Evolutionary conservation across 345 rosid genomes (phyloP).

Genomic region (Schrenkiella parvula): DNA sequence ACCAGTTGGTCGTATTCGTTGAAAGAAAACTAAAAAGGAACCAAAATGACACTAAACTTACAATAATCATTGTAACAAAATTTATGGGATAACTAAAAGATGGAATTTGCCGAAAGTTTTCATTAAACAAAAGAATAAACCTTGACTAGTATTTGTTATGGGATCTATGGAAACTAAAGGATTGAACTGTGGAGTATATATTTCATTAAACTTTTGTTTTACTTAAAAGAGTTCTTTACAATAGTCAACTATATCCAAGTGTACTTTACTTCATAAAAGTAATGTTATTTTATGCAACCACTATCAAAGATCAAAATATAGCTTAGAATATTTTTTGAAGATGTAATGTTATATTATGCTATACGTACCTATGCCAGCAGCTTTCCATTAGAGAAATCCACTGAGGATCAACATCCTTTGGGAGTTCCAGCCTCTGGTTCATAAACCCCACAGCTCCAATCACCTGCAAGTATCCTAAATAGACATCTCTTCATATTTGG

Average conservation of each 20-base stretch:
- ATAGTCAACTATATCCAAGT: neutral
- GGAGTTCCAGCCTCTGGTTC: slow-evolving; percentile 85
- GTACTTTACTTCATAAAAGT: neutral
- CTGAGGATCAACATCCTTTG: slow-evolving; percentile 70
- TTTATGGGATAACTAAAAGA: neutral
- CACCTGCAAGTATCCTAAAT: slow-evolving; percentile 56
- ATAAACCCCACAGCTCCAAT: slow-evolving; percentile 97
- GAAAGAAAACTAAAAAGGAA: neutral
- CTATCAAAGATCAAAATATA: neutral
- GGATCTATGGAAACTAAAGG: neutral
- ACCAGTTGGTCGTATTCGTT: too few relatives aligned
- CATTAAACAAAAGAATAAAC: neutral
- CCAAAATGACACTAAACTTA: neutral
- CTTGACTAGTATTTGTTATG: neutral
- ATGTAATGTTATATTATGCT: neutral
- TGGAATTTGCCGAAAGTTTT: neutral
- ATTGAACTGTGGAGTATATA: neutral
- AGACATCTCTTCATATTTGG: slow-evolving; percentile 27
- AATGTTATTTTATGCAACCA: too few relatives aligned
- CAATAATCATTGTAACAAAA: neutral
- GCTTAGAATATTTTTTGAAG: neutral
- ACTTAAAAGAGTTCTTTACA: neutral
- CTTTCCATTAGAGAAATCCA: slow-evolving; percentile 80
- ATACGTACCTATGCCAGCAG: slow-evolving; percentile 84
- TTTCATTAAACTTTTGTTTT: too few relatives aligned